Evolutionary conservation across 1,284 basidiomycete species (phyloP).

Genomic region (Ustilago bromivora): DNA sequence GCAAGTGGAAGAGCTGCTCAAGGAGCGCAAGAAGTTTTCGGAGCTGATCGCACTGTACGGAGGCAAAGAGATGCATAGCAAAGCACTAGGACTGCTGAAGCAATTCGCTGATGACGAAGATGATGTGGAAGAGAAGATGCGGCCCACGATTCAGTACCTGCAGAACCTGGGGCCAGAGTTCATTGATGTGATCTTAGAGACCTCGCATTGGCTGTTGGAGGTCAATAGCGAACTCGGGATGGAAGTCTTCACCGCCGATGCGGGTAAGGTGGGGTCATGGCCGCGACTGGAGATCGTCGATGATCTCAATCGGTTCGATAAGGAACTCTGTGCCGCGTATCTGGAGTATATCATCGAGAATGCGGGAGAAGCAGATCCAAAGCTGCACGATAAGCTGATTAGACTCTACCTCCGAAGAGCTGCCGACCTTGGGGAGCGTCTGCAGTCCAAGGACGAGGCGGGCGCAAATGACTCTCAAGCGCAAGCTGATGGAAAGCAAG

Average conservation of each 20-base stretch:
- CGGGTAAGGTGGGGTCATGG: conserved; percentile 78
- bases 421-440: conserved; percentile 71
- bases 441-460: background rate
- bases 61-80: conserved; percentile 92
- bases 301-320: conserved; percentile 79
- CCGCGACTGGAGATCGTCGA: conserved; percentile 56
- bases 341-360: conserved; percentile 87
- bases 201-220: conserved; percentile 86
- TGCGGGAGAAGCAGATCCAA: conserved; percentile 77
- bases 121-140: conserved; percentile 82
- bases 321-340: conserved; percentile 77
- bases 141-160: conserved; percentile 87
- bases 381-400: conserved; percentile 87
- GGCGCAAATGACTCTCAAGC: background rate
- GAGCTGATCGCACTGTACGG: conserved; percentile 93
- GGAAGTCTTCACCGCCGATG: conserved; percentile 92
- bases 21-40: conserved; percentile 85
- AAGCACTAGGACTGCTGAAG: conserved; percentile 87
- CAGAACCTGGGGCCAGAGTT: conserved; percentile 78
- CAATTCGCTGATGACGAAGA: conserved; percentile 76
- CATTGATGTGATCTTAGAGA: conserved; percentile 59
- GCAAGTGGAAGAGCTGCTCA: conserved; percentile 89
- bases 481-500: background rate
- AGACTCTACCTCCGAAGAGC: conserved; percentile 80
- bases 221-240: conserved; percentile 80